Percentiles rank a stretch among this genome's conserved stretches.
Evolutionary conservation across 2,329 filamentous ascomycete species (phyloP).

Genomic region (Trichoderma sp.): DNA sequence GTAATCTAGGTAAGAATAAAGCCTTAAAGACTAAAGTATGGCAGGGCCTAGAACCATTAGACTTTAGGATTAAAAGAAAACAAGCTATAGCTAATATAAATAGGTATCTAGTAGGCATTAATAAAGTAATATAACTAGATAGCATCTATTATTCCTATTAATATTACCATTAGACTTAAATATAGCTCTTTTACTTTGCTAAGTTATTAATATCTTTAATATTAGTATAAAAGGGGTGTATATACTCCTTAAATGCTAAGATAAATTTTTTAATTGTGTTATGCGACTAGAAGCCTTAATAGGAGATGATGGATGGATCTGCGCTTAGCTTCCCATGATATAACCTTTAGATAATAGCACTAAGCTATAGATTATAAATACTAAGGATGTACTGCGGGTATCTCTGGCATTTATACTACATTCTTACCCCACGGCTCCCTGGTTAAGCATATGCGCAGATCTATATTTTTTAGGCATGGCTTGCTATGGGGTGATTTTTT

Average conservation of each 20-base stretch:
- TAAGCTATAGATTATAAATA: constrained; percentile 19
- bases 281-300: constrained; percentile 14
- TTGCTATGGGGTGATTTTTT: constrained; percentile 16
- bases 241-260: constrained; percentile 12
- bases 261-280: constrained; percentile 9
- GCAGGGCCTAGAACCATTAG: too few relatives aligned
- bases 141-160: too few relatives aligned
- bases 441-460: constrained; percentile 17
- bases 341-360: background rate
- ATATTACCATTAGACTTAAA: background rate
- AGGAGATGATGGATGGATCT: constrained; percentile 7
- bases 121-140: too few relatives aligned
- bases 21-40: background rate
- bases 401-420: constrained; percentile 18
- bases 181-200: constrained; percentile 21
- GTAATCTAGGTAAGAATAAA: background rate
- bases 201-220: constrained; percentile 14
- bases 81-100: background rate
- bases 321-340: background rate
- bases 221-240: constrained; percentile 7
- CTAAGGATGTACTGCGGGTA: background rate
- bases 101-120: background rate
- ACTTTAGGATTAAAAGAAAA: background rate
- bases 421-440: background rate
- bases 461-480: constrained; percentile 14